Base-by-base conservation (phyloP, 2,329 filamentous ascomycete genomes). In the Fusarium sp. region DNA sequence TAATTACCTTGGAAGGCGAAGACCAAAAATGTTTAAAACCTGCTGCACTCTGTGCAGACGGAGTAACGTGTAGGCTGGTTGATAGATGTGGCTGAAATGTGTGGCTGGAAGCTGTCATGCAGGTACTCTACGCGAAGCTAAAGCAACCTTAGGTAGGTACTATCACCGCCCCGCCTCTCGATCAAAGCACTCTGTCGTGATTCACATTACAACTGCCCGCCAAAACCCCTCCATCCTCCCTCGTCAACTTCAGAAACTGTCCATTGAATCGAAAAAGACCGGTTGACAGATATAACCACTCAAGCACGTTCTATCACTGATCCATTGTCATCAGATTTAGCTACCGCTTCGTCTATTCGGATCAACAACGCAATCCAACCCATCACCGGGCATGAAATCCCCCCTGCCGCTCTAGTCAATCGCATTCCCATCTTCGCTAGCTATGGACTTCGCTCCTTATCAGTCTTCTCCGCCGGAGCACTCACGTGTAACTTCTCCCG, bases 401-500 rank as follows among this genome's bases (percentile, higher is more conserved):
- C 20, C 42, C 13, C 38, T 18, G 12, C 33, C 21, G 44, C 21
- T 43, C 37, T 69, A 56, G 35, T 29, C 46, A 15, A 28, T 35
- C 18, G 41, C 23, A 43, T 20, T 44, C n/a, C 24, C 11, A 29
- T 26, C 18, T 20, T n/a, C 26, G 37, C 43, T 21, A 64, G 83
- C 74, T 57, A 96, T 96, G 92, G 93, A 98, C 83, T 99, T 98
- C 79, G 96, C 96, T 44, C 96, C 96, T 37, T 99, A 98, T 82
- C 96, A 98, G 84, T 95, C 95, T 80, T 92, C 92, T 48, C 92
- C 92, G 18, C 96, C 96, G 12, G 94, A 98, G 83, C 87, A 91
- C 74, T 89, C 90, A 72, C 93, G 95, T 75, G 89, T 92, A 53
- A 86, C 94, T 78, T 97, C 93, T 21, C 93, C 94, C 53, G 81